Conservation (phyloP, 768 basidiomycete species). For the Trametes punicea region DNA sequence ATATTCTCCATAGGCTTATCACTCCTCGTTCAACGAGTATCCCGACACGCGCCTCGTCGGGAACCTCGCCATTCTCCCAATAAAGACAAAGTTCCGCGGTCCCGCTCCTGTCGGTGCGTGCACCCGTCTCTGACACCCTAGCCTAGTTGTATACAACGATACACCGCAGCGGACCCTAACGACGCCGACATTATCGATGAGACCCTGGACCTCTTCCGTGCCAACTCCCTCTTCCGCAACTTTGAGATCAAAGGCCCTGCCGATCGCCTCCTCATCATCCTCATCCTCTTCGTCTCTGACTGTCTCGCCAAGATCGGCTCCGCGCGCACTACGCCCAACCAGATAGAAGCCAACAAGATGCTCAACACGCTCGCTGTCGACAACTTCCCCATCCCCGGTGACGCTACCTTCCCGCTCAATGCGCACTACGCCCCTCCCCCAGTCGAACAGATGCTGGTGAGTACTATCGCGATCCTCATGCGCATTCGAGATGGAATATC, state of each 20-base stretch:
- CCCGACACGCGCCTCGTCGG: constrained; percentile 81
- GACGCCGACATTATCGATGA: constrained; percentile 92
- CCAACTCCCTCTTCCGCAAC: constrained; percentile 98
- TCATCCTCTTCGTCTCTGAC: constrained; percentile 97
- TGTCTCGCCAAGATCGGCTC: constrained; percentile 88
- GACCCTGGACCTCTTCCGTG: constrained; percentile 93
- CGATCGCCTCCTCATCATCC: constrained; percentile 92
- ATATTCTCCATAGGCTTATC: constrained; percentile 71
- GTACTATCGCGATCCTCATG: constrained; percentile 19
- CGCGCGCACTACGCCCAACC: constrained; percentile 61
- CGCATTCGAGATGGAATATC: not conserved
- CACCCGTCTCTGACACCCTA: constrained; percentile 16
- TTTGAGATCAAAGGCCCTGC: constrained; percentile 99
- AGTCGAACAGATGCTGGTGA: constrained; percentile 79
- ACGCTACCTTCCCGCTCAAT: constrained; percentile 92
- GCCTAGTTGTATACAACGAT: not conserved
- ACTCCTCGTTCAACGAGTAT: constrained; percentile 88
- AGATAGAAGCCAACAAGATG: constrained; percentile 82
- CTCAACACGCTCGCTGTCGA: constrained; percentile 94
- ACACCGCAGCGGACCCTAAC: constrained; percentile 63
- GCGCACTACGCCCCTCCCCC: constrained; percentile 81
- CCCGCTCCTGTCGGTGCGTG: constrained; percentile 77
- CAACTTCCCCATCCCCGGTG: constrained; percentile 90
- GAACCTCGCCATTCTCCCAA: constrained; percentile 86
- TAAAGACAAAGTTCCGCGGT: constrained; percentile 88